These are phyloP conservation scores for Colletotrichum sp. DNA, from an alignment of 2,329 filamentous ascomycete genomes.

Conservation along the genomic window DNA sequence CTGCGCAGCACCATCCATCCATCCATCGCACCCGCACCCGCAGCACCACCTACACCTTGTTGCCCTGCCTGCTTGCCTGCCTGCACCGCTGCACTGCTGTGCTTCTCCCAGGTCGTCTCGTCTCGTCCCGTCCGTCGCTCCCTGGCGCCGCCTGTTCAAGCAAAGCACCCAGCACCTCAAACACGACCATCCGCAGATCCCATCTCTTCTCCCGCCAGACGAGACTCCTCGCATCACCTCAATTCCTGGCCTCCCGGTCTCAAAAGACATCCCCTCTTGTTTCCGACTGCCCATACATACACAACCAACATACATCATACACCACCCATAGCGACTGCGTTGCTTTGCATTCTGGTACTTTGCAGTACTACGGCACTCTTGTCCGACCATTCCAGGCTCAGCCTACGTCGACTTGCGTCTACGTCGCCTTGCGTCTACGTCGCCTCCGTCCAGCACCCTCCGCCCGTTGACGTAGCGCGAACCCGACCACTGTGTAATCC, in stretches of 20 bases:
- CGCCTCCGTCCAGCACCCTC: background rate
- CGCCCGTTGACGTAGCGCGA: slow-evolving; percentile 18
- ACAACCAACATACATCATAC: background rate
- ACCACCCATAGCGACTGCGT: slow-evolving; percentile 20
- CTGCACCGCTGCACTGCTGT: background rate
- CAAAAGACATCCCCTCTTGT: background rate
- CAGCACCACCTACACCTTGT: background rate
- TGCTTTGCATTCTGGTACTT: slow-evolving; percentile 1
- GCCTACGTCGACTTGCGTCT: background rate
- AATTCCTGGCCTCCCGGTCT: slow-evolving; percentile 1
- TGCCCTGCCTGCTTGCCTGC: background rate
- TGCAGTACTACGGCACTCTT: background rate
- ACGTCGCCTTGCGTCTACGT: background rate
- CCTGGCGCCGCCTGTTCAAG: slow-evolving; percentile 10
- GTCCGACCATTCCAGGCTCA: background rate
- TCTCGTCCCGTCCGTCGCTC: slow-evolving; percentile 10
- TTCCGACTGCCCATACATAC: background rate
- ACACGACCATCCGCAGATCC: slow-evolving; percentile 22
- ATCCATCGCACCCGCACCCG: background rate
- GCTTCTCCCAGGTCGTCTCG: background rate
- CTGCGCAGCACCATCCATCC: background rate
- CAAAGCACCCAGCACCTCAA: slow-evolving; percentile 16
- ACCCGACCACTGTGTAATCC: slow-evolving; percentile 19
- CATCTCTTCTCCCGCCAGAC: background rate
- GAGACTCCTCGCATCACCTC: slow-evolving; percentile 14